Evolutionary conservation across 768 basidiomycete genomes (phyloP), one percentile per base, ranked within the genome.

Genomic region (Gloeophyllum trabeum): DNA sequence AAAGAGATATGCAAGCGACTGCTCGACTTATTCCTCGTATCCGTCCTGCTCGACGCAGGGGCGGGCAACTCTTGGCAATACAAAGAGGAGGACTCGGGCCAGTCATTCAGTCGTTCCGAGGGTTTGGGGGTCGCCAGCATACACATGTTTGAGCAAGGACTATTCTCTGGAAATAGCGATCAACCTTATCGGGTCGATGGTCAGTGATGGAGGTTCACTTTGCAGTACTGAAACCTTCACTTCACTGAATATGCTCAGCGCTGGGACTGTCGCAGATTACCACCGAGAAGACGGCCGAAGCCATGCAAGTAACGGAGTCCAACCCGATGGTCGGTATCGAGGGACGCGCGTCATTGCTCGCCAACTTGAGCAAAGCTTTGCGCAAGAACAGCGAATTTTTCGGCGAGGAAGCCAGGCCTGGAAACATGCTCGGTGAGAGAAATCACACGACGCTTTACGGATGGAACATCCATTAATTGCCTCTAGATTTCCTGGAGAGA

Each of bases 311-410:
- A 21, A 69, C 60, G 39, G 63, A 72, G 1, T 47, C 66, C 0
- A 98, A 98, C 56, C 83, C 87, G 0, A 86, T 98, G 79, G 79
- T 87, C 14, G 94, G 92, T 4, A 70, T 97, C 16, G 81, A 90
- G 46, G 94, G 94, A 2, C 80, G 94, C 24, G 69, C 90, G 0
- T 68, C 75, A 0, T 72, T 98, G 3, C 71, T 98, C 14, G 66
- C 70, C 50, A 80, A 76, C 46, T 76, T 97, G 34, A 73, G 75
- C 35, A 63, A 66, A 24, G 92, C 92, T 0, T 73, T 98, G 44
- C 65, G 68, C 19, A 59, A 70, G 3, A 76, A 70, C 49, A 67
- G 82, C 1, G 54, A 74, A 30, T 80, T 80, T 61, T 96, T 94
- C 52, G 89, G 86, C 1, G 45, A 56, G 2, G 75, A 76, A 14